These are phyloP conservation scores for Thelonectria discophora DNA, from an alignment of 2,329 filamentous ascomycete species.

Conservation along the genomic window DNA sequence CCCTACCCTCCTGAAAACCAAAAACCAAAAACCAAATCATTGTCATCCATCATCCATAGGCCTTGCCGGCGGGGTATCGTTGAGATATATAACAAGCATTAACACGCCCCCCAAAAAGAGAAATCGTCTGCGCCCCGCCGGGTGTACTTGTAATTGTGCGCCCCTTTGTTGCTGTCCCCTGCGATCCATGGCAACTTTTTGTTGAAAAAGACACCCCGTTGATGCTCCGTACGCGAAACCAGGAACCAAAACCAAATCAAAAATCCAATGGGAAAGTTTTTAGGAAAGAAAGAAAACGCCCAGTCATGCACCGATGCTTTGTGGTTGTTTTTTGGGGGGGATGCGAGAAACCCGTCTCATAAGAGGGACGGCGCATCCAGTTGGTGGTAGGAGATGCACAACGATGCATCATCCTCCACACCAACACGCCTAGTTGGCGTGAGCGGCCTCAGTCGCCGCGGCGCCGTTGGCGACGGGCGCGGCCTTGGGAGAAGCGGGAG, in stretches of 20 bases:
- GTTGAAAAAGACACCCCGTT: slow-evolving; percentile 52
- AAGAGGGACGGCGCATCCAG: slow-evolving; percentile 18
- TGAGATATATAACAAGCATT: slow-evolving; percentile 51
- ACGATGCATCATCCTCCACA: background rate
- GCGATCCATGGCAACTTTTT: slow-evolving; percentile 51
- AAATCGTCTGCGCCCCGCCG: slow-evolving; percentile 43
- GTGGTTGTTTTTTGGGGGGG: slow-evolving; percentile 25
- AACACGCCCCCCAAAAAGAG: slow-evolving; percentile 44
- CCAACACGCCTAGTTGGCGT: slow-evolving; percentile 29
- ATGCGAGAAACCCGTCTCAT: slow-evolving; percentile 7
- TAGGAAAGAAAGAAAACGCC: slow-evolving; percentile 22
- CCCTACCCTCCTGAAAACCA: background rate
- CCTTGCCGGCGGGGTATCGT: slow-evolving; percentile 51
- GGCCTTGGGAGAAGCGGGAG: slow-evolving; percentile 41
- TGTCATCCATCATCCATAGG: slow-evolving; percentile 43
- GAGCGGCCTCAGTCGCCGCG: slow-evolving; percentile 14
- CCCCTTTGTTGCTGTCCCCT: slow-evolving; percentile 36
- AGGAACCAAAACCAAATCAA: slow-evolving; percentile 26
- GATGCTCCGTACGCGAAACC: slow-evolving; percentile 34
- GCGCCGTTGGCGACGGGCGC: slow-evolving; percentile 30
- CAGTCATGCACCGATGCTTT: slow-evolving; percentile 24
- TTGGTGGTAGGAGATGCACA: background rate
- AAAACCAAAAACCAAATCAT: slow-evolving; percentile 27
- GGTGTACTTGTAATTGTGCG: slow-evolving; percentile 37
- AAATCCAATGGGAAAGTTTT: slow-evolving; percentile 19